These are phyloP conservation scores for Hypocrella siamensis DNA, from an alignment of 2,329 filamentous ascomycete species.

Conservation along the genomic window DNA sequence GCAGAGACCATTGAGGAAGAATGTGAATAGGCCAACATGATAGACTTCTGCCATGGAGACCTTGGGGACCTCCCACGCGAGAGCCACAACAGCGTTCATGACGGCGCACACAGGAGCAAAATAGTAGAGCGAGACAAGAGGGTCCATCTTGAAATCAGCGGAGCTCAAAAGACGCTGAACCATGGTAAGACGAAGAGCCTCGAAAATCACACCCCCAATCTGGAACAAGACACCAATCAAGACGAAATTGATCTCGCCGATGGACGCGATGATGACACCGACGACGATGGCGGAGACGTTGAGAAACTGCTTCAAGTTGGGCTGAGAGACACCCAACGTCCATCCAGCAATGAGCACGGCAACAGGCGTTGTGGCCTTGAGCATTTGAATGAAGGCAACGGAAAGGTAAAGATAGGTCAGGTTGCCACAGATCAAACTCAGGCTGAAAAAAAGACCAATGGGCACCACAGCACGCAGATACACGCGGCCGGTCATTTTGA, in stretches of 20 bases:
- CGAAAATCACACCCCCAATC: slow-evolving; percentile 62
- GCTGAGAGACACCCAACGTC: slow-evolving; percentile 68
- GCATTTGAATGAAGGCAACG: slow-evolving; percentile 97
- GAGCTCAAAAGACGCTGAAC: slow-evolving; percentile 70
- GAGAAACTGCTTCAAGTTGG: slow-evolving; percentile 72
- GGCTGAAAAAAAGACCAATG: slow-evolving; percentile 88
- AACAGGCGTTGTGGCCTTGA: slow-evolving; percentile 95
- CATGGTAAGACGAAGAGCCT: slow-evolving; percentile 71
- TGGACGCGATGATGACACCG: slow-evolving; percentile 84
- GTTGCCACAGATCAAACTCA: slow-evolving; percentile 94
- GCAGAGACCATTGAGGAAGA: slow-evolving; percentile 61
- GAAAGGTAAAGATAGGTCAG: slow-evolving; percentile 89
- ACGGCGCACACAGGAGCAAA: slow-evolving; percentile 71
- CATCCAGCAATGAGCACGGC: slow-evolving; percentile 83
- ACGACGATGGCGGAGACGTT: slow-evolving; percentile 93
- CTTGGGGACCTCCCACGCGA: slow-evolving; percentile 58
- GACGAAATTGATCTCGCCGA: slow-evolving; percentile 91
- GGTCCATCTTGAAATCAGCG: slow-evolving; percentile 83
- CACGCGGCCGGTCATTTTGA: slow-evolving; percentile 92
- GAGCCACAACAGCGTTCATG: slow-evolving; percentile 63
- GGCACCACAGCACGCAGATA: slow-evolving; percentile 89
- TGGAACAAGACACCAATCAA: slow-evolving; percentile 67
- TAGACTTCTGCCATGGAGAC: slow-evolving; percentile 56
- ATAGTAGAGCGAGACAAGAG: slow-evolving; percentile 78
- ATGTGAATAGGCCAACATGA: slow-evolving; percentile 55